These are phyloP conservation scores for Neonectria sp. DNA, from an alignment of 2,329 filamentous ascomycete genomes.

Conservation along the genomic window DNA sequence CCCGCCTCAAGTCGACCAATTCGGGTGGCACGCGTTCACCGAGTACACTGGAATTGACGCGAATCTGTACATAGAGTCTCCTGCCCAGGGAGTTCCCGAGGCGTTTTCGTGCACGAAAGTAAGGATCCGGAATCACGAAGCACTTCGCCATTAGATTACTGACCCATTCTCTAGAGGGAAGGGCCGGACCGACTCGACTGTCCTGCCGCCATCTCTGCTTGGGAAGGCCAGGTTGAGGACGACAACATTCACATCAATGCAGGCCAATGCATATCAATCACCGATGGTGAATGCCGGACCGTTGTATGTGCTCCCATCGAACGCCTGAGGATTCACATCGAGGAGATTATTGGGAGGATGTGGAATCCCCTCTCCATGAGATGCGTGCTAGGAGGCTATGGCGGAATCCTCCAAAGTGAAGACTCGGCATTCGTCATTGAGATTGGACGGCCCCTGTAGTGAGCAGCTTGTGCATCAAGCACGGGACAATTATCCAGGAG, in stretches of 20 bases:
- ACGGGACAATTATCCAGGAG: not conserved
- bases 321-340: constrained; percentile 13
- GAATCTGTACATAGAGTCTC: constrained; percentile 20
- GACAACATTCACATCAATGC: constrained; percentile 24
- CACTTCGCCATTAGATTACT: not conserved
- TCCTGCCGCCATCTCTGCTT: constrained; percentile 36
- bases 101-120: constrained; percentile 35
- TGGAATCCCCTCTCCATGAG: constrained; percentile 42
- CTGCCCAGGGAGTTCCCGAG: constrained; percentile 21
- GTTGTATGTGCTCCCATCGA: constrained; percentile 35
- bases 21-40: constrained; percentile 32
- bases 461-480: too few species aligned
- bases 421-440: constrained; percentile 37
- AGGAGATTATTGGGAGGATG: constrained; percentile 37
- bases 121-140: constrained; percentile 2
- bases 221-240: constrained; percentile 17
- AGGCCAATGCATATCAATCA: constrained; percentile 33
- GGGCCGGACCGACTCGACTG: constrained; percentile 40
- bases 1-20: constrained; percentile 14
- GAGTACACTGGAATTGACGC: constrained; percentile 37
- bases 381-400: constrained; percentile 41
- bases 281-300: constrained; percentile 28
- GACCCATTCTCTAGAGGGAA: constrained; percentile 19
- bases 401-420: constrained; percentile 41
- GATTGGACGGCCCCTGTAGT: constrained; percentile 18